Conservation (phyloP, 73 alveolate genomes). For the Paramecium sonneborni region DNA sequence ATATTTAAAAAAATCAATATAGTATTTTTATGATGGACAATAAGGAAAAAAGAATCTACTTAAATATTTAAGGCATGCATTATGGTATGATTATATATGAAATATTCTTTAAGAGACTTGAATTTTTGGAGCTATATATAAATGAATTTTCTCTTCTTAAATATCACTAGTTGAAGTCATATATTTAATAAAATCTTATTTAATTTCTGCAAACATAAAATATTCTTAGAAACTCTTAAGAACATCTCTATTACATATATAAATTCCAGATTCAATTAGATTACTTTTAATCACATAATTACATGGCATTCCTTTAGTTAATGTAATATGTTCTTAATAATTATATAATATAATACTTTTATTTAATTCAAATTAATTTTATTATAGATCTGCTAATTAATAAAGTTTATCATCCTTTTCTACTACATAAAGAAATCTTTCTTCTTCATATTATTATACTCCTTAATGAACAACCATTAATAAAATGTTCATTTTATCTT, state of each 20-base stretch:
- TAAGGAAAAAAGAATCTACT: neutral
- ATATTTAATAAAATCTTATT: slow-evolving; percentile 60
- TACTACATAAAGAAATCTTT: slow-evolving; percentile 16
- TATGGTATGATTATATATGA: neutral
- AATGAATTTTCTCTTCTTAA: slow-evolving; percentile 54
- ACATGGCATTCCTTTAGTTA: slow-evolving; percentile 53
- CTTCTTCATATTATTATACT: slow-evolving; percentile 50
- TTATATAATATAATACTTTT: neutral
- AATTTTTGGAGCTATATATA: neutral
- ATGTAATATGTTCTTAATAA: slow-evolving; percentile 4
- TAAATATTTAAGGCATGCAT: slow-evolving; percentile 3
- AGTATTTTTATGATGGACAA: neutral
- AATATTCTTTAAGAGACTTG: neutral
- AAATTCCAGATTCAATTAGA: slow-evolving; percentile 53
- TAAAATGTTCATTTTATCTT: slow-evolving; percentile 33
- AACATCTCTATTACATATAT: slow-evolving; percentile 60
- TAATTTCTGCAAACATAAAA: slow-evolving; percentile 30
- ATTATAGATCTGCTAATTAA: neutral
- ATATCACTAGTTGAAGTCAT: slow-evolving; percentile 45
- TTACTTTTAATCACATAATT: slow-evolving; percentile 6
- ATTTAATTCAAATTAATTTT: neutral
- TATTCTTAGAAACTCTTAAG: slow-evolving; percentile 56
- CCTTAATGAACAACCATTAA: slow-evolving; percentile 42
- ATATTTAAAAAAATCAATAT: neutral
- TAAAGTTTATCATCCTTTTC: slow-evolving; percentile 15